These are phyloP conservation scores for Chaetomium cochliodes DNA, from an alignment of 495 filamentous ascomycete genomes.

Conservation along the genomic window DNA sequence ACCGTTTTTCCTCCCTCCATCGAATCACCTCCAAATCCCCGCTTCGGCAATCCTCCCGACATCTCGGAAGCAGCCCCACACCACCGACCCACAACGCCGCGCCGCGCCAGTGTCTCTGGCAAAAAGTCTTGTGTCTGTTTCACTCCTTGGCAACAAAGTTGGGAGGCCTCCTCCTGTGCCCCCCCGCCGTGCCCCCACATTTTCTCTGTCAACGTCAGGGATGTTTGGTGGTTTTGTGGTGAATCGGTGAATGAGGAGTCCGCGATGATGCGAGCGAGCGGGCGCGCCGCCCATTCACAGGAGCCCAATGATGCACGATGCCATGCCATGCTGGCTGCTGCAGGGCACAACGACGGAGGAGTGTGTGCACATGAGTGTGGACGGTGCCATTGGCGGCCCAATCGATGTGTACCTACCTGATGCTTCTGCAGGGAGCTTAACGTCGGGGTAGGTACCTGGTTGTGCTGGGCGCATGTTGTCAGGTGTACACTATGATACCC, in stretches of 20 bases:
- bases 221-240: background rate
- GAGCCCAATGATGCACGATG: background rate
- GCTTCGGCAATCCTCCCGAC: background rate
- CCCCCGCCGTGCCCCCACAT: background rate
- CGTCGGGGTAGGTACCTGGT: too few relatives aligned
- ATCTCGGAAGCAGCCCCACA: constrained; percentile 8
- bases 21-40: background rate
- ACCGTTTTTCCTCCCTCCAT: too few relatives aligned
- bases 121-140: background rate
- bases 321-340: background rate
- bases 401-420: too few relatives aligned
- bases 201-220: background rate
- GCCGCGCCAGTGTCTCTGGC: constrained; percentile 1
- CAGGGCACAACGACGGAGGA: background rate
- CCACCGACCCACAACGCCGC: background rate
- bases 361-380: too few relatives aligned
- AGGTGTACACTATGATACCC: too few relatives aligned
- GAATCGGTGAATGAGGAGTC: background rate
- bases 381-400: background rate
- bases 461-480: too few relatives aligned
- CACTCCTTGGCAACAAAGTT: background rate
- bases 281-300: background rate
- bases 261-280: background rate
- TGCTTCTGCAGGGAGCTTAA: too few relatives aligned
- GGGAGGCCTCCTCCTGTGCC: constrained; percentile 10